Percentiles rank a stretch among this genome's conserved stretches.
phyloP scores from a whole-genome alignment of 2,329 filamentous ascomycete species.

The Claviceps capensis region DNA sequence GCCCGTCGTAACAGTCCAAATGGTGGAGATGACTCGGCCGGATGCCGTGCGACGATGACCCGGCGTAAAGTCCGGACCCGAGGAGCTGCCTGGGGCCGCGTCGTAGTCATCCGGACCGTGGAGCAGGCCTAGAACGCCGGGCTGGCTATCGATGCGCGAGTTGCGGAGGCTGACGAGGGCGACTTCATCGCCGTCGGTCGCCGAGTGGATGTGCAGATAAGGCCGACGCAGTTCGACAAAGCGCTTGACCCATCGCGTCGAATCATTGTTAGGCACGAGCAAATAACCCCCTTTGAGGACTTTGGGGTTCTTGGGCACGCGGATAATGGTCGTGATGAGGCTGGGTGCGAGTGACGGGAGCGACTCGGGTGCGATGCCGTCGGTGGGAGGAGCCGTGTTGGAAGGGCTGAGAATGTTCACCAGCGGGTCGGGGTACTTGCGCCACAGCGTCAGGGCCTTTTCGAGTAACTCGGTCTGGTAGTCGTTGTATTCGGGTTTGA shows the following conservation, averaged over 20 bases:
- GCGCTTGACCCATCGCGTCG: constrained; percentile 75
- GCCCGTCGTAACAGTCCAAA: constrained; percentile 36
- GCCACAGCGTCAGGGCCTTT: constrained; percentile 53
- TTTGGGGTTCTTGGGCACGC: constrained; percentile 65
- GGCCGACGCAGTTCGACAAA: constrained; percentile 87
- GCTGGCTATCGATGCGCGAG: constrained; percentile 81
- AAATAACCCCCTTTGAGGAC: constrained; percentile 81
- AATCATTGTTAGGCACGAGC: constrained; percentile 68
- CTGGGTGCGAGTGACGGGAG: constrained; percentile 42
- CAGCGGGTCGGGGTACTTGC: constrained; percentile 41
- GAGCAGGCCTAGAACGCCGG: constrained; percentile 70
- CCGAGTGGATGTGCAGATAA: constrained; percentile 81
- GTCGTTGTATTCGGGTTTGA: constrained; percentile 29
- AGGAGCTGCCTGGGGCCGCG: constrained; percentile 19
- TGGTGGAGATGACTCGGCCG: constrained; percentile 39
- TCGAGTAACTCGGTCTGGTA: constrained; percentile 33
- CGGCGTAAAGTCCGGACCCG: constrained; percentile 24
- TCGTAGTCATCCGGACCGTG: constrained; percentile 32
- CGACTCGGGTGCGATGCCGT: constrained; percentile 39
- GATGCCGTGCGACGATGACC: constrained; percentile 36
- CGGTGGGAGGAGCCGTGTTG: constrained; percentile 55
- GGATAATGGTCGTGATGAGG: constrained; percentile 63
- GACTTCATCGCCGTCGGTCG: constrained; percentile 77
- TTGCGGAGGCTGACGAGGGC: constrained; percentile 81
- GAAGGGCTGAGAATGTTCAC: constrained; percentile 40